Evolutionary conservation across 805 yeast genomes (phyloP), one percentile per base, ranked within the genome.

Genomic region (Yarrowia alimentaria): DNA sequence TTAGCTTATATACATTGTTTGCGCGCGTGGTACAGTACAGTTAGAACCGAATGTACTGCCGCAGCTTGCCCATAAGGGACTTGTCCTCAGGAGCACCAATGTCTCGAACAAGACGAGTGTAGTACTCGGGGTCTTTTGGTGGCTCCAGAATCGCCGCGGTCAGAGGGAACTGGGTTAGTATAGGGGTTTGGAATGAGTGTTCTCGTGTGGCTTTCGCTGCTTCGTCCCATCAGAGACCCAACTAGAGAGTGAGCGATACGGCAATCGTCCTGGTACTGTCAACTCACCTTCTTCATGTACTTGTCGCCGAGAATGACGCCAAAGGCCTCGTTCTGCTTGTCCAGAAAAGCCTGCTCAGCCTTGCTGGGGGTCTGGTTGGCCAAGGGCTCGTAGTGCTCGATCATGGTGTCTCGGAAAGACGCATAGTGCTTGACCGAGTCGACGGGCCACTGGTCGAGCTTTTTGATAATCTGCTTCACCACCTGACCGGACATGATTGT

Each of bases 61-160:
- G 47, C 9, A 40, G 32, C 47, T 40, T 40, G 33, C 47, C 47
- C 33, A 40, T 13, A 11, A 40, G n/a, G 5, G 33, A 19, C 26
- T 19, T 19, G 33, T 40, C 47, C 6, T 40, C 33, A 29, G 47
- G 47, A 12, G 37, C 50, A 12, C 37, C 50, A 22, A 43, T 30
- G 11, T 43, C 50, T 12, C 18, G 29, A 22, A 43, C 37, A 20
- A 43, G 37, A 3, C 50, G 50, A 21, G 22, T 22, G 37, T 43
- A 43, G 37, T 43, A 43, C 35, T 43, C 37, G 37, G 50, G 50
- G 37, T 43, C 50, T 32, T 43, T 43, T 30, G 50, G 37, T 43
- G 50, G 50, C 37, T 43, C 50, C 12, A 43, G 50, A 5, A 30
- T 30, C 21, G 20, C 17, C 12, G 29, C 35, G 14, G 50, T 43